Percentiles rank a stretch among this genome's conserved stretches.
Evolutionary conservation across 495 filamentous ascomycete genomes (phyloP).

Genomic region (Hapsidospora chrysogenum): DNA sequence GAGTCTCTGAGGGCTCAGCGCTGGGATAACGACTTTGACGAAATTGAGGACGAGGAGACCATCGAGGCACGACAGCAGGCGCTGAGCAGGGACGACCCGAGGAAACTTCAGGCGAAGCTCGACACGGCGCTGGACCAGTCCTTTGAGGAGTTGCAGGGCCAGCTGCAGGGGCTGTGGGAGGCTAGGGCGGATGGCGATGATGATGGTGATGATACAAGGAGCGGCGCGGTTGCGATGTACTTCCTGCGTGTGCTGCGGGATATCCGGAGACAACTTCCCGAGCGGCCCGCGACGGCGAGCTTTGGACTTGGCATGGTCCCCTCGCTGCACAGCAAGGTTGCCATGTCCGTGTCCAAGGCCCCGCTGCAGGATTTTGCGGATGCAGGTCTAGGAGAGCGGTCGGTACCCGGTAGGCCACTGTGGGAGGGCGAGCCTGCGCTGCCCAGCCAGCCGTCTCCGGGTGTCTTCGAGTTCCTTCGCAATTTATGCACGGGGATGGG

Average conservation of each 20-base stretch:
- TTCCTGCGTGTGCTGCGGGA: conserved; percentile 64
- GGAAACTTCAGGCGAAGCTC: conserved; percentile 42
- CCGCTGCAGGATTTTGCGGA: conserved; percentile 25
- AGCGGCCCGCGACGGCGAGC: conserved; percentile 16
- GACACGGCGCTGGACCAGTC: conserved; percentile 36
- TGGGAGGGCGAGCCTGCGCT: conserved; percentile 67
- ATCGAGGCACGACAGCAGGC: conserved; percentile 45
- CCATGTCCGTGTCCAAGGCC: conserved; percentile 13
- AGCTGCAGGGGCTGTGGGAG: conserved; percentile 30
- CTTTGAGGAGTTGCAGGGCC: conserved; percentile 39
- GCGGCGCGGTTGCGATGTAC: conserved; percentile 45
- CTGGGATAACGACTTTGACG: conserved; percentile 67
- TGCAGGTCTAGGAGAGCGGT: conserved; percentile 18
- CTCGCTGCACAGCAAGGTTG: conserved; percentile 39
- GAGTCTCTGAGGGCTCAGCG: conserved; percentile 46
- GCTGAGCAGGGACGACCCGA: conserved; percentile 59
- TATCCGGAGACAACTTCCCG: conserved; percentile 47
- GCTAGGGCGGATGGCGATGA: conserved; percentile 22
- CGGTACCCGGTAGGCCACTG: conserved; percentile 34
- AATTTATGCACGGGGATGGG: conserved; percentile 50
- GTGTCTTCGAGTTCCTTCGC: conserved; percentile 57
- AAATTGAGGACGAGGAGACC: conserved; percentile 56
- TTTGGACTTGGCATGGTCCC: conserved; percentile 37
- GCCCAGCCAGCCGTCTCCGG: conserved; percentile 68
- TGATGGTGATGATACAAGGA: too few species aligned